Evolutionary conservation across 2,329 filamentous ascomycete species (phyloP).

Genomic region (Venturia pyrina): DNA sequence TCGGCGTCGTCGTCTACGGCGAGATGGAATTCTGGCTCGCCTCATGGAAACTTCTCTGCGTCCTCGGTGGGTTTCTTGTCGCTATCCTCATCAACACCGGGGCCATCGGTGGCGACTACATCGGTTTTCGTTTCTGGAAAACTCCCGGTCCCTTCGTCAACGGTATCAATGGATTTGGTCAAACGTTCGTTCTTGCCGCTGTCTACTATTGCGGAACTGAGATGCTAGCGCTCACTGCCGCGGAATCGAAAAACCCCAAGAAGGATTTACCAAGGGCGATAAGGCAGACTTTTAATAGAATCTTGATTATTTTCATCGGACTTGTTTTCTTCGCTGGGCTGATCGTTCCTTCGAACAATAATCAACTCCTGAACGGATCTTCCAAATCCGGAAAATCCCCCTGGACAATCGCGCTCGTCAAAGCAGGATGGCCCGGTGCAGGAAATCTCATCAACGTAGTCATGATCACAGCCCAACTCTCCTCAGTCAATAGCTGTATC

Average conservation of each 20-base stretch:
- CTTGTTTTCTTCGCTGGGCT: slow-evolving; percentile 12
- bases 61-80: slow-evolving; percentile 12
- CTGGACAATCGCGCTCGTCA: slow-evolving; percentile 11
- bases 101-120: slow-evolving; percentile 33
- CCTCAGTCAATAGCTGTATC: slow-evolving; percentile 12
- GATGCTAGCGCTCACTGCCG: slow-evolving; percentile 12
- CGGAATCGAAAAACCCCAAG: slow-evolving; percentile 13
- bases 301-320: slow-evolving; percentile 13
- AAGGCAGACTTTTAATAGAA: slow-evolving; percentile 13
- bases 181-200: slow-evolving; percentile 29
- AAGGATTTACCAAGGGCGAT: slow-evolving; percentile 12
- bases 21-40: slow-evolving; percentile 12
- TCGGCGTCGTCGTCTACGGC: slow-evolving; percentile 7
- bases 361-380: neutral
- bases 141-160: slow-evolving; percentile 46
- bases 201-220: slow-evolving; percentile 29
- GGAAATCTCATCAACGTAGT: slow-evolving; percentile 13
- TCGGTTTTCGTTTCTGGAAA: slow-evolving; percentile 14
- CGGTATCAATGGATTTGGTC: slow-evolving; percentile 33
- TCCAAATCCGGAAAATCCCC: slow-evolving; percentile 10
- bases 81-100: slow-evolving; percentile 32
- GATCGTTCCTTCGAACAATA: slow-evolving; percentile 13
- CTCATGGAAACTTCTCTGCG: slow-evolving; percentile 35
- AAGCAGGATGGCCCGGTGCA: slow-evolving; percentile 11
- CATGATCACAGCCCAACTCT: slow-evolving; percentile 8